These are phyloP conservation scores for Penicillium thymicola DNA, from an alignment of 2,329 filamentous ascomycete species.

Conservation along the genomic window DNA sequence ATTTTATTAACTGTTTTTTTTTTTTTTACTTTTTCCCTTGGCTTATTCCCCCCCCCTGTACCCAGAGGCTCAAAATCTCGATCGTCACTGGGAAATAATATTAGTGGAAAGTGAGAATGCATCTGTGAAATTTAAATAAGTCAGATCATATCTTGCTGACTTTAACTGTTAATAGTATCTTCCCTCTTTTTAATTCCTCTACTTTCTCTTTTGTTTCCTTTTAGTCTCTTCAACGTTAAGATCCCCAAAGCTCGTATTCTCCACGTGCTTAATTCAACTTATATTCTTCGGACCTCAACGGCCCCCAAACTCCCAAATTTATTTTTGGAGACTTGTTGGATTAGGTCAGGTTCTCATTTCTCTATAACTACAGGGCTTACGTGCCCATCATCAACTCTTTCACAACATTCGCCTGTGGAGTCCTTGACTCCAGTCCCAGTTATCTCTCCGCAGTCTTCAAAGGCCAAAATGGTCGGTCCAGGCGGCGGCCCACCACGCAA, in stretches of 20 bases:
- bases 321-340: constrained; percentile 10
- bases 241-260: constrained; percentile 15
- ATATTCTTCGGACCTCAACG: constrained; percentile 1
- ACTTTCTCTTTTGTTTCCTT: not conserved
- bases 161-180: not conserved
- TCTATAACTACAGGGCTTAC: not conserved
- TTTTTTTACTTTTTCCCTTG: not conserved
- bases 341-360: not conserved
- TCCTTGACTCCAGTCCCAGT: not conserved
- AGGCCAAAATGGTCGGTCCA: constrained; percentile 72
- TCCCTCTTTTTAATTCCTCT: not conserved
- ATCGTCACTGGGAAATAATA: constrained; percentile 19
- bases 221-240: not conserved
- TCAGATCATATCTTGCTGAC: constrained; percentile 14
- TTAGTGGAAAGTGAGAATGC: not conserved
- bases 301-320: constrained; percentile 6
- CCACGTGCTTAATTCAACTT: constrained; percentile 18
- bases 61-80: constrained; percentile 26
- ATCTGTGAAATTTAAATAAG: not conserved
- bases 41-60: constrained; percentile 6
- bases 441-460: not conserved
- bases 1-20: not conserved
- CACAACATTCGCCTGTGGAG: not conserved
- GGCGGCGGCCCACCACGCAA: constrained; percentile 86
- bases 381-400: not conserved